These are phyloP conservation scores for Candida boidinii DNA, from an alignment of 805 yeast genomes.

Conservation along the genomic window DNA sequence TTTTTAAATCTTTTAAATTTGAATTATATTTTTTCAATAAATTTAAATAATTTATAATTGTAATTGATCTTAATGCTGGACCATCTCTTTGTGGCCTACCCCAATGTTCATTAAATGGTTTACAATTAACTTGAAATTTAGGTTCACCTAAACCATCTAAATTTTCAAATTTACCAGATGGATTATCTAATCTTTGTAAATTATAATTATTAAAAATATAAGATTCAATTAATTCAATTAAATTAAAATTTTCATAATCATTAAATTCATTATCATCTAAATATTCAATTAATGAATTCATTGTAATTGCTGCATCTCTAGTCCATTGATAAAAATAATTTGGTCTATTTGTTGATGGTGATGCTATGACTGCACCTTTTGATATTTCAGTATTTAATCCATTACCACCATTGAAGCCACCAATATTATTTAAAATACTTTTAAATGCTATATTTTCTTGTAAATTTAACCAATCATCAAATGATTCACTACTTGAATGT, in stretches of 20 bases:
- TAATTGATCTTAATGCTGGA: constrained; percentile 71
- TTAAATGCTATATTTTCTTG: constrained; percentile 36
- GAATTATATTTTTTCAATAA: constrained; percentile 26
- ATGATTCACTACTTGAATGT: no score
- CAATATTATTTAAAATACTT: constrained; percentile 45
- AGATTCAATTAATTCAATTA: constrained; percentile 33
- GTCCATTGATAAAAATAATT: constrained; percentile 88
- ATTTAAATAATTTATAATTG: constrained; percentile 49
- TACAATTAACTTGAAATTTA: constrained; percentile 62
- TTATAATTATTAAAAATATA: constrained; percentile 51
- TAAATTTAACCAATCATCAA: constrained; percentile 38
- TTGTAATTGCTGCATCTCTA: constrained; percentile 81
- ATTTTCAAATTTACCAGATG: constrained; percentile 52
- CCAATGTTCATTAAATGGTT: constrained; percentile 63
- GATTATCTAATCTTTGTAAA: constrained; percentile 61
- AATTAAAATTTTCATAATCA: constrained; percentile 11
- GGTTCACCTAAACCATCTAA: constrained; percentile 80
- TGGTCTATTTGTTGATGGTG: constrained; percentile 66
- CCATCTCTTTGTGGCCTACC: constrained; percentile 97
- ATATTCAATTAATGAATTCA: constrained; percentile 51
- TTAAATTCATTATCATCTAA: constrained; percentile 33
- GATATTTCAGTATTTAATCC: constrained; percentile 30
- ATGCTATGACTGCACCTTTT: constrained; percentile 73
- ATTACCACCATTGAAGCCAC: constrained; percentile 31
- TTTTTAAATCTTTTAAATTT: constrained; percentile 17